A percentile compares a stretch with the other conserved stretches of the same genome.
Evolutionary conservation across 2,329 filamentous ascomycete genomes (phyloP).

Genomic region (Aureobasidium musti): DNA sequence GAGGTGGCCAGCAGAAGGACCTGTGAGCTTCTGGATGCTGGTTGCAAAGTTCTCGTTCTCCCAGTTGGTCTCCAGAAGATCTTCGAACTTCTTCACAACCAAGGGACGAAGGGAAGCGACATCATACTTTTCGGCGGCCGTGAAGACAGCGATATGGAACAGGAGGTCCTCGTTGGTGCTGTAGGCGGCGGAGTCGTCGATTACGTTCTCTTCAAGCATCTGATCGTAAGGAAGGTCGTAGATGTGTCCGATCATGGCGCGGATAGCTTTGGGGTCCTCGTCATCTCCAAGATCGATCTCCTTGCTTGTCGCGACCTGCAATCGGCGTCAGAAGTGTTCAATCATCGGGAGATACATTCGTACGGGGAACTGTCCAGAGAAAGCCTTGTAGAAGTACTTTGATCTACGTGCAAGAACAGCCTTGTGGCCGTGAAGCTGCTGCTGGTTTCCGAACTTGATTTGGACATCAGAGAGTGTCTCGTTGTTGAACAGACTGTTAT

Average conservation of each 20-base stretch:
- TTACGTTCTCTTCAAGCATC: not conserved
- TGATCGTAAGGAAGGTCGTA: slow-evolving; percentile 20
- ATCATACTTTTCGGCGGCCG: slow-evolving; percentile 32
- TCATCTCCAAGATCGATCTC: slow-evolving; percentile 14
- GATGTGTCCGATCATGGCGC: slow-evolving; percentile 23
- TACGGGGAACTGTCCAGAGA: not conserved
- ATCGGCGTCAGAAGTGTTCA: no score
- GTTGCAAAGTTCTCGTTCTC: not conserved
- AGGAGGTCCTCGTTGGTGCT: slow-evolving; percentile 17
- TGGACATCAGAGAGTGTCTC: not conserved
- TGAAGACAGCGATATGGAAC: slow-evolving; percentile 29
- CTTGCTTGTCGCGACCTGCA: not conserved
- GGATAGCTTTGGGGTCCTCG: slow-evolving; percentile 11
- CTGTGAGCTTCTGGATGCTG: not conserved
- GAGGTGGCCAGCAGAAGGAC: not conserved
- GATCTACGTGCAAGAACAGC: not conserved
- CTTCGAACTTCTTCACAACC: slow-evolving; percentile 29
- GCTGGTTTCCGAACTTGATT: not conserved
- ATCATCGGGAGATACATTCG: no score
- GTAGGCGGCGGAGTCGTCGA: not conserved
- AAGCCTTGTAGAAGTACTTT: slow-evolving; percentile 3
- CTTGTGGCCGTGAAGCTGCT: slow-evolving; percentile 8
- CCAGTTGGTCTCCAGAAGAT: not conserved
- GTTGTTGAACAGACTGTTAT: not conserved
- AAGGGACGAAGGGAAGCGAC: slow-evolving; percentile 27